phyloP scores from a whole-genome alignment of 805 yeast species.

The Cyberlindnera galapagoensis region DNA sequence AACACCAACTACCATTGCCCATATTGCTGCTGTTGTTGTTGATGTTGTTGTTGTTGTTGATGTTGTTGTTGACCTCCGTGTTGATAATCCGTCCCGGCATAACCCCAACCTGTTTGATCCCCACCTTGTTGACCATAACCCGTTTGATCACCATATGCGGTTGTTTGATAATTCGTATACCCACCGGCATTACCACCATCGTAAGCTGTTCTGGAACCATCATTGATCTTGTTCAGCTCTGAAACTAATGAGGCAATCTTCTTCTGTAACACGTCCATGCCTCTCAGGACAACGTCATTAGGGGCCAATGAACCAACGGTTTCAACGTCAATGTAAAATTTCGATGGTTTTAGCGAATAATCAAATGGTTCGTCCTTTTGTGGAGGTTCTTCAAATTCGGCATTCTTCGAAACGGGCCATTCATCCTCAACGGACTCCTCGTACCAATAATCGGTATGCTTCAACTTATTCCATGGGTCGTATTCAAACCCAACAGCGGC shows the following conservation, averaged over 20 bases:
- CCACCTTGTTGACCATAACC: conserved; percentile 12
- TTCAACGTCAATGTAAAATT: conserved; percentile 85
- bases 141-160: conserved; percentile 26
- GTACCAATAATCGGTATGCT: conserved; percentile 95
- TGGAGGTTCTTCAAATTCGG: conserved; percentile 96
- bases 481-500: conserved; percentile 95
- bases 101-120: conserved; percentile 3
- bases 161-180: no score
- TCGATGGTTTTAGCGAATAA: conserved; percentile 71
- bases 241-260: conserved; percentile 84
- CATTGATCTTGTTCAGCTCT: conserved; percentile 47
- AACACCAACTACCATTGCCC: no score
- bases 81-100: conserved; percentile 3
- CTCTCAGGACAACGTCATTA: conserved; percentile 80
- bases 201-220: conserved; percentile 43
- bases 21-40: no score
- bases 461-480: conserved; percentile 97
- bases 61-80: conserved; percentile 2
- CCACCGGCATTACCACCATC: conserved; percentile 23
- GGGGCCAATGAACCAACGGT: conserved; percentile 87
- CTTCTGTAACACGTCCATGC: conserved; percentile 78
- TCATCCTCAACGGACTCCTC: conserved; percentile 83
- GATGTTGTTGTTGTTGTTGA: no score
- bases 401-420: conserved; percentile 88
- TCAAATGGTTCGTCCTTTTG: conserved; percentile 82